Evolutionary conservation across 306 rosid genomes (phyloP).

Genomic region (Trifolium fragiferum): DNA sequence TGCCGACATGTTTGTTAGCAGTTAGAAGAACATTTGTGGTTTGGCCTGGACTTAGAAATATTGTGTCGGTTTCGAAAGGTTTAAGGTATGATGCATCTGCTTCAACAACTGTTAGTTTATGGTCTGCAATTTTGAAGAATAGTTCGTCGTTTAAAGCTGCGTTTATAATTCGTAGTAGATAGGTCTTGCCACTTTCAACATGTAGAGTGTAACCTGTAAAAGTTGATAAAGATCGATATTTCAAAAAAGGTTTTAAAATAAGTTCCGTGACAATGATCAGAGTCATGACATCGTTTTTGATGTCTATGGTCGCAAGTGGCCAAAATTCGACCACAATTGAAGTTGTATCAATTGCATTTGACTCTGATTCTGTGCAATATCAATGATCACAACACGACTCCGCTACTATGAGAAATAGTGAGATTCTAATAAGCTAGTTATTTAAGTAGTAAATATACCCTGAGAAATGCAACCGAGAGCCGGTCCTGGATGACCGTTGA

Average conservation of each 20-base stretch:
- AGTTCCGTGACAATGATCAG: background rate
- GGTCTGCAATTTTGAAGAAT: conserved; percentile 76
- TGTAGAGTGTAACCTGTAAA: conserved; percentile 65
- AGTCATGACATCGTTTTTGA: background rate
- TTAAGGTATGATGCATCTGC: conserved; percentile 73
- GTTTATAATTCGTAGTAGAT: conserved; percentile 71
- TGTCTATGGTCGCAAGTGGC: background rate
- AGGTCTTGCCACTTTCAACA: conserved; percentile 73
- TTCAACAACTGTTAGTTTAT: conserved; percentile 65
- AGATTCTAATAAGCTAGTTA: background rate
- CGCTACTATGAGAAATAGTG: background rate
- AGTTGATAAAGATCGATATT: conserved; percentile 21
- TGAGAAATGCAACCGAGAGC: conserved; percentile 62
- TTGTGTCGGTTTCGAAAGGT: conserved; percentile 68
- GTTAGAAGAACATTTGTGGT: conserved; percentile 70
- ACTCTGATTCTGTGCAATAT: background rate
- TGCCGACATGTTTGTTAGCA: conserved; percentile 53
- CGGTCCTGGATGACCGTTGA: conserved; percentile 70
- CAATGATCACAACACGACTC: background rate
- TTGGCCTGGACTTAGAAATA: conserved; percentile 77
- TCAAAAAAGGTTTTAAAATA: background rate
- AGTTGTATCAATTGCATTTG: background rate
- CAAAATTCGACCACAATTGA: background rate
- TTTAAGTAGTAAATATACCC: conserved; percentile 52
- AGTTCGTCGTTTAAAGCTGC: conserved; percentile 77